phyloP scores from a whole-genome alignment of 352 stramenopile genomes.

The Pythium folliculosum region DNA sequence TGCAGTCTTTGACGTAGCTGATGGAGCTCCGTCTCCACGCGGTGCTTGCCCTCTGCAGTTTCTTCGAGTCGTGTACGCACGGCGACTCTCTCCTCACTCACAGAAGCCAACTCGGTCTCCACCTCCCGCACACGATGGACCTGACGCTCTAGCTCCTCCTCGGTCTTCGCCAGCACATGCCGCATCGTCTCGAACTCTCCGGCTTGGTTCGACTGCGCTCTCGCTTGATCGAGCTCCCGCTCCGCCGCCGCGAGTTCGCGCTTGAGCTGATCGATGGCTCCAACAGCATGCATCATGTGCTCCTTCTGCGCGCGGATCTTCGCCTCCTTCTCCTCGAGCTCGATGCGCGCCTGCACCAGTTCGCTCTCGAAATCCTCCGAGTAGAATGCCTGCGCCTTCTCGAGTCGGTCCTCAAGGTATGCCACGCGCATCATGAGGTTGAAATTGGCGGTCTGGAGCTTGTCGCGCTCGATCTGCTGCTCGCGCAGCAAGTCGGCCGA shows the following conservation, averaged over 20 bases:
- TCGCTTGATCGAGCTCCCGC: conserved; percentile 30
- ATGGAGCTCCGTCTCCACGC: conserved; percentile 36
- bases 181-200: conserved; percentile 44
- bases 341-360: conserved; percentile 54
- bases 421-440: conserved; percentile 72
- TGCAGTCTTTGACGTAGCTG: conserved; percentile 30
- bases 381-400: conserved; percentile 42
- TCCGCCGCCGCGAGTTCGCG: conserved; percentile 28
- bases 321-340: conserved; percentile 39
- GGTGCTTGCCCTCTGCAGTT: conserved; percentile 27
- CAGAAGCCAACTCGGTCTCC: conserved; percentile 38
- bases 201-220: conserved; percentile 23
- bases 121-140: conserved; percentile 35
- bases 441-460: conserved; percentile 72
- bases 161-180: conserved; percentile 36
- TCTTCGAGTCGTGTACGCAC: conserved; percentile 43
- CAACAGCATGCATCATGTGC: conserved; percentile 45
- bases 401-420: conserved; percentile 66
- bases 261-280: conserved; percentile 59
- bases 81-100: conserved; percentile 33
- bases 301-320: conserved; percentile 27
- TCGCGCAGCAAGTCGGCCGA: conserved; percentile 43
- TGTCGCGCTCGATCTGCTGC: conserved; percentile 58
- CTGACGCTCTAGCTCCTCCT: conserved; percentile 37
- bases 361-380: conserved; percentile 70